Evolutionary conservation across 2,329 filamentous ascomycete species (phyloP).

Genomic region (Didymella glomerata): DNA sequence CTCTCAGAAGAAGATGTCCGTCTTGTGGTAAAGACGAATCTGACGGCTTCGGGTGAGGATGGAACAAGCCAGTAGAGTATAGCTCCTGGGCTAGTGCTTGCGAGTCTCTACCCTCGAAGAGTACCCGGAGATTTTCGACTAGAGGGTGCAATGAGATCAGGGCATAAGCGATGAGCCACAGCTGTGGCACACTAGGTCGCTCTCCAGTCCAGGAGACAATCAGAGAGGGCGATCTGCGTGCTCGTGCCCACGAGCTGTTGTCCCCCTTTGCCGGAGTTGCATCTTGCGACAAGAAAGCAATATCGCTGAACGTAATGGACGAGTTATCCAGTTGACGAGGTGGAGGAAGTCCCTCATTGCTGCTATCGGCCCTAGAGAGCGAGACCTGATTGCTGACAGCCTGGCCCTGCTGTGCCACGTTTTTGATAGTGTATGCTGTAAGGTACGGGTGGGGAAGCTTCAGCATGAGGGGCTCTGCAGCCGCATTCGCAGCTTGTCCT

Average conservation of each 20-base stretch:
- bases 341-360: slow-evolving; percentile 32
- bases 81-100: slow-evolving; percentile 53
- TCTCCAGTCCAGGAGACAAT: slow-evolving; percentile 54
- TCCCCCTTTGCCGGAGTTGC: slow-evolving; percentile 39
- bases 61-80: slow-evolving; percentile 54
- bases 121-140: slow-evolving; percentile 56
- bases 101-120: slow-evolving; percentile 50
- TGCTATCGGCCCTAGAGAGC: slow-evolving; percentile 29
- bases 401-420: slow-evolving; percentile 32
- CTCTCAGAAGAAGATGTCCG: slow-evolving; percentile 60
- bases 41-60: slow-evolving; percentile 52
- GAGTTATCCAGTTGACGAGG: slow-evolving; percentile 42
- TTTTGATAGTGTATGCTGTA: slow-evolving; percentile 45
- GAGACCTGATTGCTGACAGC: slow-evolving; percentile 33
- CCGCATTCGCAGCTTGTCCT: slow-evolving; percentile 23
- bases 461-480: slow-evolving; percentile 37
- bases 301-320: slow-evolving; percentile 41
- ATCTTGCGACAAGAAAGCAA: slow-evolving; percentile 36
- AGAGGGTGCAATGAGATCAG: slow-evolving; percentile 56
- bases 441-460: slow-evolving; percentile 52
- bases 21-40: slow-evolving; percentile 47
- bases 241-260: slow-evolving; percentile 56
- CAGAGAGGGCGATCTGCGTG: slow-evolving; percentile 55
- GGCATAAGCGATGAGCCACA: slow-evolving; percentile 59
- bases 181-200: slow-evolving; percentile 55